Evolutionary conservation across 345 rosid species (phyloP), one percentile per base, ranked within the genome.

Genomic region (Carallia brachiata): DNA sequence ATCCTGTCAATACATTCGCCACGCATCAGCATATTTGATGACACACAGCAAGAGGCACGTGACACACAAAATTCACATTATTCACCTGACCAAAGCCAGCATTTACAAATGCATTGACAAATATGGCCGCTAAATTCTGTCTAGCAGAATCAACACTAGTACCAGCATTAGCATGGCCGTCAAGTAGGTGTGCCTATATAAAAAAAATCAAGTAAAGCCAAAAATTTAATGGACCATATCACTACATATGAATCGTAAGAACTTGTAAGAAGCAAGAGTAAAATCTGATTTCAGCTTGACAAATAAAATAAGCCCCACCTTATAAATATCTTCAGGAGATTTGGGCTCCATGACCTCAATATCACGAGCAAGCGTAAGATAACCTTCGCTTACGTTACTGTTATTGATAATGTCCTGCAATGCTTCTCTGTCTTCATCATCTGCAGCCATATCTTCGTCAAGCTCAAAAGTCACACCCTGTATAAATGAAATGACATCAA

Each of bases 331-430:
- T 81, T 96, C 98, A 65, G 96, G 98, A 48, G 96, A 86, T 76
- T 90, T 96, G 65, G 98, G 86, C 82, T 96, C 99, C 98, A 96
- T 89, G 80, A 96, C 99, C 86, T 96, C 98, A 37, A 96, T 88
- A 87, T 96, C 99, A 65, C 96, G 92, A 71, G 98, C 97, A 78
- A 96, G 98, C 2, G 94, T 83, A 63, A 96, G 89, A 80, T 92
- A 96, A 65, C 98, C 94, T 80, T 92, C 99, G 69, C 94, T 89
- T 69, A 96, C 67, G 79, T 85, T 89, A 31, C 71, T 32, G 70
- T 90, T 92, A 77, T 92, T 96, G 68, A 96, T 80, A 28, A 96
- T 90, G 39, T 96, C 97, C 75, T 92, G 97, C 73, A 89, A 75
- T 54, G 37, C 70, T 36, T 87, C 89, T 82, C 88, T 85, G 40